Conservation (phyloP, 768 basidiomycete species). For the Clitopilus passeckerianus region DNA sequence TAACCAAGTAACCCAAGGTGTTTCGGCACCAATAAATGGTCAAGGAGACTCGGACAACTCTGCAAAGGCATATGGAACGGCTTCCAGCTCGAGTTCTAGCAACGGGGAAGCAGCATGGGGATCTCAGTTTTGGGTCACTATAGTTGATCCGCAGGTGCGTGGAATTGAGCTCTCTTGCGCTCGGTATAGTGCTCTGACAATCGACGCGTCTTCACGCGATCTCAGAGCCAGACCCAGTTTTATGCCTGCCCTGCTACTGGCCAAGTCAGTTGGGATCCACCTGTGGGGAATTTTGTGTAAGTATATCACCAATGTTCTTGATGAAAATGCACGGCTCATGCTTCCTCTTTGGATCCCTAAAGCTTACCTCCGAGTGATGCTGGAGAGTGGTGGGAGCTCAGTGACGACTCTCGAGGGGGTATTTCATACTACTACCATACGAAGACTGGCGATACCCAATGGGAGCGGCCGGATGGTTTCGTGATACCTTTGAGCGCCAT, state of each 20-base stretch:
- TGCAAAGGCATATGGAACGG: background rate
- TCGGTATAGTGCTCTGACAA: background rate
- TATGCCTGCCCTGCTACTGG: slow-evolving; percentile 93
- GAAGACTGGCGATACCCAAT: slow-evolving; percentile 84
- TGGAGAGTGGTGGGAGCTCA: slow-evolving; percentile 96
- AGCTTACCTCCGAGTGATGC: slow-evolving; percentile 80
- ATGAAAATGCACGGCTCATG: slow-evolving; percentile 1
- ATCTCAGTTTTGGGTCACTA: slow-evolving; percentile 91
- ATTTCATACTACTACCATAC: slow-evolving; percentile 95
- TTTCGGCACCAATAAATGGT: background rate
- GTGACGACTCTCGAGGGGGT: slow-evolving; percentile 77
- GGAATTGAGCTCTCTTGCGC: slow-evolving; percentile 1
- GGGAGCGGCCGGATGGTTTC: slow-evolving; percentile 87
- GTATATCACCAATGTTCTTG: slow-evolving; percentile 21
- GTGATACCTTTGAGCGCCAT: slow-evolving; percentile 89
- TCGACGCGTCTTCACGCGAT: background rate
- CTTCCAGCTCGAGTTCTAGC: background rate
- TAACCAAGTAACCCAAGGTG: background rate
- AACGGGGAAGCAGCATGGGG: slow-evolving; percentile 48
- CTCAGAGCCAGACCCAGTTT: slow-evolving; percentile 62
- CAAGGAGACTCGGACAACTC: background rate
- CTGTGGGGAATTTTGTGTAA: slow-evolving; percentile 84
- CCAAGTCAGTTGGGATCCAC: slow-evolving; percentile 91
- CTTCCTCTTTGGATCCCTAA: slow-evolving; percentile 12
- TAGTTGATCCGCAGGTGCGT: slow-evolving; percentile 82